A percentile compares a stretch with the other conserved stretches of the same genome.
Conservation (phyloP, 2,329 filamentous ascomycete species). For the Thyridium curvatum region DNA sequence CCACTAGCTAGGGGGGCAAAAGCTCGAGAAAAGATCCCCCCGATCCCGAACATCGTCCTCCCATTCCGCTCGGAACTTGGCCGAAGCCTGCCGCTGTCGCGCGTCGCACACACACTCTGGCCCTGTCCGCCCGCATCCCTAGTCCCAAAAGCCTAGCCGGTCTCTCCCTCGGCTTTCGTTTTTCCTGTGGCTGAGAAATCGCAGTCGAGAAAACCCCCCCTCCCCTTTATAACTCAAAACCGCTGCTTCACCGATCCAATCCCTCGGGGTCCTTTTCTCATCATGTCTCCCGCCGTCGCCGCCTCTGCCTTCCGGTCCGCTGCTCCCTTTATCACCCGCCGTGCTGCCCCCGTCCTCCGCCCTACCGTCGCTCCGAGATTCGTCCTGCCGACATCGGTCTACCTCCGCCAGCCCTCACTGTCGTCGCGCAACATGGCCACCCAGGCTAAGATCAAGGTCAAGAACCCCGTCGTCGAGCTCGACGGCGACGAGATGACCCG, state of each 20-base stretch:
- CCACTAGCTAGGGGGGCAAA: no score
- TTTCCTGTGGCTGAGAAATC: no score
- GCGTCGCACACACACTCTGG: no score
- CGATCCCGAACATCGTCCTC: no score
- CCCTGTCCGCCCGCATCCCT: no score
- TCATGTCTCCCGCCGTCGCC: conserved; percentile 14
- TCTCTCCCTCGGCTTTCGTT: neutral
- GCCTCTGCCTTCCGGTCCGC: conserved; percentile 11
- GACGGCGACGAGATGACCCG: conserved; percentile 96
- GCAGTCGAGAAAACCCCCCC: conserved; percentile 1
- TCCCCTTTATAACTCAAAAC: conserved; percentile 5
- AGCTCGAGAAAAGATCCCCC: no score
- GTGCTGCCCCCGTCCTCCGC: conserved; percentile 6
- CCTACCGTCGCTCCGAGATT: conserved; percentile 4
- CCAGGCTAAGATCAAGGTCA: conserved; percentile 92
- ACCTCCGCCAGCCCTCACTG: conserved; percentile 24
- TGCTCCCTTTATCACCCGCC: conserved; percentile 13
- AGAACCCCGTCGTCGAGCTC: conserved; percentile 97
- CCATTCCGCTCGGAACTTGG: no score
- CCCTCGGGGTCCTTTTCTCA: conserved; percentile 13
- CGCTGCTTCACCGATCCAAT: conserved; percentile 2
- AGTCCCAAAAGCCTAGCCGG: neutral
- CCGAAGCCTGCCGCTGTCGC: no score
- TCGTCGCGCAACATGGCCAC: conserved; percentile 45
- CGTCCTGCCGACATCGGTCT: conserved; percentile 16